These are phyloP conservation scores for Malus sylvestris DNA, from an alignment of 306 rosid species.

Conservation along the genomic window DNA sequence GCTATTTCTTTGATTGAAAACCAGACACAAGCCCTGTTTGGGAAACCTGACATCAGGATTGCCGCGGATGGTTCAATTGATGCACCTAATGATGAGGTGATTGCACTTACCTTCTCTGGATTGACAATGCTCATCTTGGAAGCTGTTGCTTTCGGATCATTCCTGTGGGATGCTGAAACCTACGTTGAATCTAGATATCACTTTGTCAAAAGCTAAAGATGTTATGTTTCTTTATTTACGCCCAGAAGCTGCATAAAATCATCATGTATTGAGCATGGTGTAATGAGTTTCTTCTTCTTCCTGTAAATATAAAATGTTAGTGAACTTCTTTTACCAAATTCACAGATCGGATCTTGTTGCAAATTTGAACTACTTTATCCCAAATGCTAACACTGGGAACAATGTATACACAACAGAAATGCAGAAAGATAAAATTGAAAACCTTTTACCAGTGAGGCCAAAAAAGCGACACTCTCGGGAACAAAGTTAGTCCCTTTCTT, in stretches of 20 bases:
- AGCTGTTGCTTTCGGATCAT: slow-evolving; percentile 85
- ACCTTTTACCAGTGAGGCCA: no score
- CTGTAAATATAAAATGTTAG: slow-evolving; percentile 4
- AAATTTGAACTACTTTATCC: neutral
- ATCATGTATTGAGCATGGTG: slow-evolving; percentile 5
- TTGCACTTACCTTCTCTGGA: slow-evolving; percentile 57
- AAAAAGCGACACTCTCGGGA: no score
- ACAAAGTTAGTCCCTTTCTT: no score
- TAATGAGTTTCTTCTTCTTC: neutral
- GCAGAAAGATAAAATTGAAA: no score
- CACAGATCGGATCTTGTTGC: neutral
- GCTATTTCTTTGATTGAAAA: slow-evolving; percentile 88
- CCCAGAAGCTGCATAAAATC: slow-evolving; percentile 22
- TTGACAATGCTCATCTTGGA: slow-evolving; percentile 79
- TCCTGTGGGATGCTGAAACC: slow-evolving; percentile 79
- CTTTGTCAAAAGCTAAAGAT: slow-evolving; percentile 46
- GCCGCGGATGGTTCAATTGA: slow-evolving; percentile 67
- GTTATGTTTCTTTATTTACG: neutral
- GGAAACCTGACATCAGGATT: slow-evolving; percentile 65
- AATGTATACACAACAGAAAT: neutral
- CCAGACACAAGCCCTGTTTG: slow-evolving; percentile 90
- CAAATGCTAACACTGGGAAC: no score
- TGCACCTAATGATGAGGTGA: slow-evolving; percentile 51
- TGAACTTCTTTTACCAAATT: neutral
- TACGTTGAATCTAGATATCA: slow-evolving; percentile 72